Evolutionary conservation across 169 alveolate genomes (phyloP), one percentile per base, ranked within the genome.

Genomic region (Plasmodium knowlesi): DNA sequence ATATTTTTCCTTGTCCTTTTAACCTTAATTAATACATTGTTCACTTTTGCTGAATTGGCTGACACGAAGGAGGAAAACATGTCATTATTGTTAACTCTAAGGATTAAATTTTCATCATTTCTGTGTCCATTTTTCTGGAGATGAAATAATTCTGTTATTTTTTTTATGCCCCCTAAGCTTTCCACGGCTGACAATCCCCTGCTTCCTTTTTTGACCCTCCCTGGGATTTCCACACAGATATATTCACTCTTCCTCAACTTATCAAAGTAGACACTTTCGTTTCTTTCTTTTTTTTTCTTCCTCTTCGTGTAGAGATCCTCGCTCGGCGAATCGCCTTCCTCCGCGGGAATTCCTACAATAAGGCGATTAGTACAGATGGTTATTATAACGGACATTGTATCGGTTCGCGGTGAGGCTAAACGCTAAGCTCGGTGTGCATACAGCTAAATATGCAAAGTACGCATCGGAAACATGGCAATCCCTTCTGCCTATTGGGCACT

Each of bases 131-230:
- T 76, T 8, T 74, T 67, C 43, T 85, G 84, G 71, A 37, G 16
- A 16, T 78, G 67, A 53, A 89, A 89, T 34, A 89, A 22, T 34
- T 78, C 90, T 22, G 94, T 89, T 16, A 89, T 89, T 89, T 89
- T 89, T 54, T 89, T 79, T 57, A 89, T 41, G 0, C 94, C 94
- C 8, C 94, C 94, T 72, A 89, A 79, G 82, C 90, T 79, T 89
- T 89, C 94, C 9, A 89, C 94, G 28, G 94, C 94, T 50, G 94
- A 89, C 22, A 89, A 89, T 25, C 94, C 94, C 2, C 22, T 89
- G 22, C 90, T 39, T 28, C 94, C 89, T 37, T 89, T 89, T 79
- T 39, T 89, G 43, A 89, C 14, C 71, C 61, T 89, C 32, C 94
- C 94, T 37, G 94, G 94, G 37, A 89, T 39, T 79, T 89, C 94